These are phyloP conservation scores for Apiospora malaysiana DNA, from an alignment of 2,329 filamentous ascomycete species.

Conservation along the genomic window DNA sequence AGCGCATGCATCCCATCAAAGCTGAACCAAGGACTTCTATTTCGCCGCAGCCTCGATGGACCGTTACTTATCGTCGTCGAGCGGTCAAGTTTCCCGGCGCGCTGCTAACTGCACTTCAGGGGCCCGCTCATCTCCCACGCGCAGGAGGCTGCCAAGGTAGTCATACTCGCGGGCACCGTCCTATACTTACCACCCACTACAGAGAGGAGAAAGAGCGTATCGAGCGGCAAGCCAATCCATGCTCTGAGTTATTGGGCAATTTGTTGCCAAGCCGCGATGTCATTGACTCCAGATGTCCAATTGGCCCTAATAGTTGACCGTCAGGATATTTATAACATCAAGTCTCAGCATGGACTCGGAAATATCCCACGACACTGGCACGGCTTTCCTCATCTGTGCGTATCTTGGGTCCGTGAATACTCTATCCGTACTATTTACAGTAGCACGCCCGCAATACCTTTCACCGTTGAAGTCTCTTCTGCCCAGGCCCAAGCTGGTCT, in stretches of 20 bases:
- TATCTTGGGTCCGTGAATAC: constrained; percentile 3
- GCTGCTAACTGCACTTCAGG: neutral
- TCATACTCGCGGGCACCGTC: too few relatives aligned
- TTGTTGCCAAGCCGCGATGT: too few relatives aligned
- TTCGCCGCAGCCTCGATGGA: neutral
- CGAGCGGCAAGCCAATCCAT: neutral
- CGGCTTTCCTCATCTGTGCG: constrained; percentile 4
- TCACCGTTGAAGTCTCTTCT: neutral
- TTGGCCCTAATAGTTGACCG: neutral
- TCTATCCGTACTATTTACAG: neutral
- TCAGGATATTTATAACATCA: neutral
- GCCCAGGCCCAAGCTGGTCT: too few relatives aligned
- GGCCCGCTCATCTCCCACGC: too few relatives aligned
- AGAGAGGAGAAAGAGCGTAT: neutral
- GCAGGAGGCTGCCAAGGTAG: too few relatives aligned
- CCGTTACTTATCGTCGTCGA: neutral
- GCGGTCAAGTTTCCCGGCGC: neutral
- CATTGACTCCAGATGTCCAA: neutral
- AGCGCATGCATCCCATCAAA: neutral
- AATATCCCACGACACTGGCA: neutral
- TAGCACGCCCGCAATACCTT: neutral
- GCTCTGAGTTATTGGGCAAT: too few relatives aligned
- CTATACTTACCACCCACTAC: too few relatives aligned
- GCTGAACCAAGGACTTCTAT: neutral
- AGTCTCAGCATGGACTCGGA: neutral